phyloP scores from a whole-genome alignment of 805 yeast genomes.

The Saturnispora zaruensis region DNA sequence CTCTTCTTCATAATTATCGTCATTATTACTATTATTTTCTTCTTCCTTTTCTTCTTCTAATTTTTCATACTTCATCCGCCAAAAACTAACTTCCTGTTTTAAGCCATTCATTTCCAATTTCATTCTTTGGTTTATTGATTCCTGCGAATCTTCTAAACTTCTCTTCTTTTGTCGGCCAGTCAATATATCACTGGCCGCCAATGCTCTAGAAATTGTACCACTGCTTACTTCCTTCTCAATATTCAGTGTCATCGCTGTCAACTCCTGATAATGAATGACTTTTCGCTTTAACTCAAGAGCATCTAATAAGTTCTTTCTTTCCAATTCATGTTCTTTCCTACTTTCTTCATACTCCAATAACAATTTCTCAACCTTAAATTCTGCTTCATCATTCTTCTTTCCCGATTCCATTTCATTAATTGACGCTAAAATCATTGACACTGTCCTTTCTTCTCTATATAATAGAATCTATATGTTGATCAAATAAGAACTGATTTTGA shows the following conservation, averaged over 20 bases:
- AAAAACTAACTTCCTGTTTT: slow-evolving; percentile 3
- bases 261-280: background rate
- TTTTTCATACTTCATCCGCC: background rate
- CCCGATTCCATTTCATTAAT: background rate
- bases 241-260: background rate
- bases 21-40: background rate
- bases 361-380: background rate
- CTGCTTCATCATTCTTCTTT: background rate
- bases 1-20: background rate
- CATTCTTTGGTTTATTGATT: background rate
- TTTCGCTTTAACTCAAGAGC: background rate
- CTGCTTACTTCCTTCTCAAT: background rate
- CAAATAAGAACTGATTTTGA: too few relatives aligned
- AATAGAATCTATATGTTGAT: background rate
- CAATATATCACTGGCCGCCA: background rate
- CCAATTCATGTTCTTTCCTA: background rate
- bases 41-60: background rate
- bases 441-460: too few relatives aligned
- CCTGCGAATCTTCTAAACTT: background rate
- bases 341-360: slow-evolving; percentile 5
- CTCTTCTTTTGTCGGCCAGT: slow-evolving; percentile 3
- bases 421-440: background rate
- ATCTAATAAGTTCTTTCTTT: background rate
- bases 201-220: background rate
- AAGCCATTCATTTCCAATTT: slow-evolving; percentile 2